These are phyloP conservation scores for Diaporthe nobilis DNA, from an alignment of 2,329 filamentous ascomycete genomes.

Conservation along the genomic window DNA sequence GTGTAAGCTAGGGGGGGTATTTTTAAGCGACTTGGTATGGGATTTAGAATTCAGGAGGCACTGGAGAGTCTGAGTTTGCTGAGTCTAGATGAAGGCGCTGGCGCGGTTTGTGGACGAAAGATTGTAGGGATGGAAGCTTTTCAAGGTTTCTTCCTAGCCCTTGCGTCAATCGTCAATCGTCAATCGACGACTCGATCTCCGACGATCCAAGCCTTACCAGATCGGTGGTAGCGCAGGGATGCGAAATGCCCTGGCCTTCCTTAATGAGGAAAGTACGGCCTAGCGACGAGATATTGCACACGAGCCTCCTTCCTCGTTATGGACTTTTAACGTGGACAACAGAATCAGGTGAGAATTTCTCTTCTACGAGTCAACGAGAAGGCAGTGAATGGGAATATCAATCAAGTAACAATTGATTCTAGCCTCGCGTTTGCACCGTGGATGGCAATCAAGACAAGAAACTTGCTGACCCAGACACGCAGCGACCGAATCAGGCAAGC, in stretches of 20 bases:
- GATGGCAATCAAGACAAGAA: neutral
- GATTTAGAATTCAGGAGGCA: no score
- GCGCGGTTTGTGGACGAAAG: neutral
- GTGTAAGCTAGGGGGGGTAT: no score
- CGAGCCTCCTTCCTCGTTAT: neutral
- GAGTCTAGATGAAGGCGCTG: neutral
- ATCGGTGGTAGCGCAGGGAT: slow-evolving; percentile 12
- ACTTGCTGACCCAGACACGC: neutral
- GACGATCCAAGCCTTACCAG: slow-evolving; percentile 33
- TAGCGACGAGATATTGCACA: slow-evolving; percentile 24
- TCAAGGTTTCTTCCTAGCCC: slow-evolving; percentile 9
- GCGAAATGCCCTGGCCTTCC: neutral
- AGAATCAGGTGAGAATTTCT: neutral
- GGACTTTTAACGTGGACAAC: neutral
- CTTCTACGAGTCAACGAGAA: neutral
- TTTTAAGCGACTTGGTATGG: no score
- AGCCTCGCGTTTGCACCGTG: neutral
- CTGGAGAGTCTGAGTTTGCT: no score
- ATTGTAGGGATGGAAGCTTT: slow-evolving; percentile 22
- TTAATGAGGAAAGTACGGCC: slow-evolving; percentile 22
- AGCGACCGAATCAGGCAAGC: no score
- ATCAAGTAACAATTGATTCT: neutral
- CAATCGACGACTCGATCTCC: slow-evolving; percentile 18
- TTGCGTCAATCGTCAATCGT: slow-evolving; percentile 24
- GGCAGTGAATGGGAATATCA: neutral